Evolutionary conservation across 1,284 basidiomycete genomes (phyloP).

Genomic region (Cryptococcus amylolentus): DNA sequence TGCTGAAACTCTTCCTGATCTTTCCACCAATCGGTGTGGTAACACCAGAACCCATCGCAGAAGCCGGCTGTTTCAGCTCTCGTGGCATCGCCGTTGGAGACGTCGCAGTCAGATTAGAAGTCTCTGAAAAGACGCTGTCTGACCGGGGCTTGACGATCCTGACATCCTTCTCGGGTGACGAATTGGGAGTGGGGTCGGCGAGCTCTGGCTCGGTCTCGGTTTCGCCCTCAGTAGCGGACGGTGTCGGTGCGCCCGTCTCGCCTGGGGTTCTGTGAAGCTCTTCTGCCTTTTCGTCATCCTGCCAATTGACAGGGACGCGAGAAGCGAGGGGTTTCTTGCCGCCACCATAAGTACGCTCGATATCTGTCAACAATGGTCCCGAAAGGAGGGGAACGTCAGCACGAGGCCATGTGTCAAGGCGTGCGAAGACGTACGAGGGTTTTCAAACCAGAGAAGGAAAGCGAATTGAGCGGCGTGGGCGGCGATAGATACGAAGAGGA

Average conservation of each 20-base stretch:
- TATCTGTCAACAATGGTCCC: constrained; percentile 58
- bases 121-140: constrained; percentile 22
- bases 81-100: constrained; percentile 7
- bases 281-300: not conserved
- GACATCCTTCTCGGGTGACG: no score
- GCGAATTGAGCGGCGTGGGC: constrained; percentile 94
- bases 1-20: not conserved
- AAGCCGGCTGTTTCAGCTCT: not conserved
- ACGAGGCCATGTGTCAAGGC: not conserved
- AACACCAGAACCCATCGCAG: no score
- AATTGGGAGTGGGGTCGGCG: constrained; percentile 28
- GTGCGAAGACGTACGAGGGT: constrained; percentile 68
- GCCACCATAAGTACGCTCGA: constrained; percentile 81
- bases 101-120: constrained; percentile 9
- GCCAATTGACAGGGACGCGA: constrained; percentile 62
- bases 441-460: constrained; percentile 95
- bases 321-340: constrained; percentile 79
- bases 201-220: constrained; percentile 62
- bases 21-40: not conserved
- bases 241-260: constrained; percentile 50
- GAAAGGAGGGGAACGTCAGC: not conserved
- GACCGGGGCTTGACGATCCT: constrained; percentile 27
- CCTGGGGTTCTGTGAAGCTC: constrained; percentile 9
- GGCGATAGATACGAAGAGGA: constrained; percentile 86
- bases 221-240: constrained; percentile 67